Base-by-base conservation (phyloP, 305 asterid genomes). In the Solanum aculeatissimum region DNA sequence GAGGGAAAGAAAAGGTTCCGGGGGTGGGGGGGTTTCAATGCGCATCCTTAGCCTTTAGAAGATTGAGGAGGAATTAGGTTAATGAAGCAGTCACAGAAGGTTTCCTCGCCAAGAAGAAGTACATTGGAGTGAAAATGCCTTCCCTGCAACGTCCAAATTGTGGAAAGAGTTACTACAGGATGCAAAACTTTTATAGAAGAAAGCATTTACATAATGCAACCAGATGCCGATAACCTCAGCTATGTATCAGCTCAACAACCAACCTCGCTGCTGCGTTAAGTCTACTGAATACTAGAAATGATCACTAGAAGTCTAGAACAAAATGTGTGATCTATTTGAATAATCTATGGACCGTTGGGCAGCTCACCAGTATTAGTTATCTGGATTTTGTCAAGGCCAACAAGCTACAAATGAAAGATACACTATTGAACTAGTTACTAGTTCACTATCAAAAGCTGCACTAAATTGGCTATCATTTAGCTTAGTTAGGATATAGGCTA, bases 61-160 rank as follows among this genome's bases (percentile, higher is more conserved):
- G 35, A 49, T 49, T 16, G 25, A 49, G 82, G 63, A 75, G 8
- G 81, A 75, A 49, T 49, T 27, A 75, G 43, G 62, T 47, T 49
- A 25, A 27, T 4, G 38, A 45, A 51, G 53, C 62, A 62, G 25
- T 40, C 7, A 47, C 84, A 62, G 71, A 45, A 62, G 84, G 84
- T n/a, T 81, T 81, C 60, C 72, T 62, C 7, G 84, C 84, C 57
- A 81, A 62, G 84, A 81, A 81, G 57, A 81, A 81, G 29, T 57
- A 81, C 74, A 81, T 14, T 16, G 84, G 77, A 25, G 84, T 81
- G 62, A 81, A 81, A 62, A 81, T 62, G 45, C 84, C 84, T 60
- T 81, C 72, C 84, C 75, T 81, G 84, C 60, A 81, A 42, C 75
- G 19, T 18, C 77, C 82, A 77, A 62, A 81, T 43, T 62, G 58